Evolutionary conservation across 371 early-diverging fungal genomes (phyloP), one percentile per base, ranked within the genome.

Genomic region (Circinella minor): DNA sequence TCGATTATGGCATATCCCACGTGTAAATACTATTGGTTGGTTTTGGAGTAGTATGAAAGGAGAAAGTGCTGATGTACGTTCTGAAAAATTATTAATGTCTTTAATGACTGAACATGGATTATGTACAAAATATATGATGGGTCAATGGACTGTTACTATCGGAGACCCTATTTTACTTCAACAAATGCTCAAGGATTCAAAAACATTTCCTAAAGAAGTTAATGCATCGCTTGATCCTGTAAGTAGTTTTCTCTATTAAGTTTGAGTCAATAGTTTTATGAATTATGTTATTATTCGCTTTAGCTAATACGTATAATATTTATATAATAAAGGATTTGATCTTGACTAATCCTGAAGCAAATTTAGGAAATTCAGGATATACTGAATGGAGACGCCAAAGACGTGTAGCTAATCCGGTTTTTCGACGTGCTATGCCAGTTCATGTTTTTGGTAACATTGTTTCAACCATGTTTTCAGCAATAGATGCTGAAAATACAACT

Each of bases 401-500:
- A 43, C 54, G 63, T 20, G 76, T 78, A 11, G 77, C 75, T 3
- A 81, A 80, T 17, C 80, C 81, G 1, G 77, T 72, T 0, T 84
- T 84, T 46, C 79, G 77, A 17, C 67, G 77, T 20, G 62, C 73
- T 2, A 73, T 76, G 72, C 76, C 82, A 0, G 48, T 79, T 2
- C 71, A 72, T 14, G 36, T 61, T 5, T 80, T 84, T 71, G 80
- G 73, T 1, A 18, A 70, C 11, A 57, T 79, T 9, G 69, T 62
- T 7, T 36, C 38, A 13, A 62, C 46, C 1, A 69, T 82, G 69
- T 71, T 81, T 38, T 36, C 10, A 18, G 47, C 68, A 3, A 69
- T 77, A 10, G 74, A 79, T 8, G 55, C 39, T 8, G 55, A 55
- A 38, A 9, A 49, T 11, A 55, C 67, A 34, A 11, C 49, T 10